Percentiles rank a stretch among this genome's conserved stretches.
These are phyloP conservation scores for Aspergillus egyptiacus DNA, from an alignment of 495 filamentous ascomycete genomes.

Conservation along the genomic window DNA sequence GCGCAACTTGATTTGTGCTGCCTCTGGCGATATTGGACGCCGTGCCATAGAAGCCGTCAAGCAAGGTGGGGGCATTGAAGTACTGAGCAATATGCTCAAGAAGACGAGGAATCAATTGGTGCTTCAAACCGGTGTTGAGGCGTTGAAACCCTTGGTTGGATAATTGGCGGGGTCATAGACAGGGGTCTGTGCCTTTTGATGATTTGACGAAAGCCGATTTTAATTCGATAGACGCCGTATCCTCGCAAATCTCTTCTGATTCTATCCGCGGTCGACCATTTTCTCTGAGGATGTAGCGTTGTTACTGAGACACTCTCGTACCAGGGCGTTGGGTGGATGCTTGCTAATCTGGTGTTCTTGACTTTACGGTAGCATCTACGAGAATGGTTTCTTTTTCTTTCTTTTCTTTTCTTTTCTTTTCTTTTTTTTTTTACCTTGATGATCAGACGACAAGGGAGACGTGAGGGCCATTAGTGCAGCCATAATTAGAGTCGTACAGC, in stretches of 20 bases:
- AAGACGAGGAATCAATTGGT: conserved; percentile 57
- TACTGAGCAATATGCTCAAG: conserved; percentile 58
- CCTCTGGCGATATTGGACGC: conserved; percentile 36
- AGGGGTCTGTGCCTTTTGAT: conserved; percentile 3
- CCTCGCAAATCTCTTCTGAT: neutral
- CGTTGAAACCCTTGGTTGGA: conserved; percentile 54
- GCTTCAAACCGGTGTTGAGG: conserved; percentile 57
- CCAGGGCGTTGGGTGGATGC: neutral
- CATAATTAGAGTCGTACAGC: too few relatives aligned
- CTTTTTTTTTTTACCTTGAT: too few relatives aligned
- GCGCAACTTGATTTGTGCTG: conserved; percentile 40
- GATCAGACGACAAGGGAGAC: too few relatives aligned
- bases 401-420: neutral
- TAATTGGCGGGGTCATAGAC: conserved; percentile 14
- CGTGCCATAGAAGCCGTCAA: conserved; percentile 37
- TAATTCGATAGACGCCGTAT: conserved; percentile 3
- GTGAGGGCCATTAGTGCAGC: too few relatives aligned
- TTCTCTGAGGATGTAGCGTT: neutral
- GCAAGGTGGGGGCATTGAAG: conserved; percentile 49
- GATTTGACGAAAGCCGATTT: conserved; percentile 7
- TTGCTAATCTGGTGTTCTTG: conserved; percentile 5
- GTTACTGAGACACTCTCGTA: neutral
- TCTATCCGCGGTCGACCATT: neutral
- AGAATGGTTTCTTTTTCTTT: neutral
- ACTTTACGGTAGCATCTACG: neutral